Base-by-base conservation (phyloP, 2,329 filamentous ascomycete genomes). In the Cadophora gregata region DNA sequence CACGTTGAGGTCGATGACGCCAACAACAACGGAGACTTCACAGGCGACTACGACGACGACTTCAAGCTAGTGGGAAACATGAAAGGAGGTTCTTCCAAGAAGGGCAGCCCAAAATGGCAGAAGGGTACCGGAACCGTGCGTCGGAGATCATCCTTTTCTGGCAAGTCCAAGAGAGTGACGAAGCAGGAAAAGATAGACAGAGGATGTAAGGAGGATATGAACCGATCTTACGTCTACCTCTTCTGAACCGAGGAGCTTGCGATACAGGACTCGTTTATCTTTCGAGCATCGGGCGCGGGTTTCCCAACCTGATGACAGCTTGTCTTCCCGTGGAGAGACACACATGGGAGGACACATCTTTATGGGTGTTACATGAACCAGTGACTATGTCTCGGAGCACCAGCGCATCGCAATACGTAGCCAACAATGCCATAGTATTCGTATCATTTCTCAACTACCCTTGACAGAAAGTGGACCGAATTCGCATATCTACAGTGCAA, bases 111-210 rank as follows among this genome's bases (percentile, higher is more conserved):
- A 2, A 58, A 58, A 21, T 9, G 14, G n/a, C 33, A 38, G 5
- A 31, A 53, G 36, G 12, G 33, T 36, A 10, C 7, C 42, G 21
- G 55, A 12, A 27, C 33, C 7, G 27, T 58, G 25, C 55, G 31
- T 24, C 31, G 33, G 9, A 58, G 31, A 36, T 25, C 55, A 25
- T 58, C 31, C 5, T 36, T 12, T 24, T 42, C 55, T 7, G 42
- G 31, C 31, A 21, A 58, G 33, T 25, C 33, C 4, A 58, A 58
- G 31, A 33, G 16, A 24, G 29, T 21, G 53, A 56, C n/a, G n/a
- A 56, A 56, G 33, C 33, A 58, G 24, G 21, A 42, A 21, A 58
- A 58, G 55, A 42, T 58, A 21, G 31, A 58, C 9, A 31, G 31
- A 25, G 31, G 14, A 38, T 42, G 21, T 8, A 58, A 38, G 31